Conservation (phyloP, 192 early-diverging fungal species). For the Gonapodya sp. region DNA sequence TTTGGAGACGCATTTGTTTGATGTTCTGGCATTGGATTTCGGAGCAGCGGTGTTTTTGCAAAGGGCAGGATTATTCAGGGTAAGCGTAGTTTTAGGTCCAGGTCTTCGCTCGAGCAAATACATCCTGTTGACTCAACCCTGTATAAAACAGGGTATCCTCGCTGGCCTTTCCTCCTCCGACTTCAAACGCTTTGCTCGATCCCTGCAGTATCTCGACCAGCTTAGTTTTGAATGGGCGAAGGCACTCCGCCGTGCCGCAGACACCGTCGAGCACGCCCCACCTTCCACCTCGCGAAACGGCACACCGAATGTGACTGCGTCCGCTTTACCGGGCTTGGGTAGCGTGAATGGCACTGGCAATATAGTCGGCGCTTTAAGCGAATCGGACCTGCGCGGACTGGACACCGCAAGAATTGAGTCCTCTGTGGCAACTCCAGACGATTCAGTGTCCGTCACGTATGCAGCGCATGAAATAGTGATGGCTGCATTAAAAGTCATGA, state of each 20-base stretch:
- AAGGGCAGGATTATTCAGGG: neutral
- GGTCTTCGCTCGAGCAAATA: neutral
- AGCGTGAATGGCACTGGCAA: too few species aligned
- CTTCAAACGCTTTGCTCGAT: neutral
- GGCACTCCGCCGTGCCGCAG: neutral
- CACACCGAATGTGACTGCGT: neutral
- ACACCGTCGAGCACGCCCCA: neutral
- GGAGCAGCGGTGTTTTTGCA: neutral
- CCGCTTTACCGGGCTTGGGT: too few species aligned
- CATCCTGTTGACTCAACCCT: neutral
- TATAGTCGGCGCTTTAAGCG: too few species aligned
- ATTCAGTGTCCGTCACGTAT: neutral
- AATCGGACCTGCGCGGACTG: too few species aligned
- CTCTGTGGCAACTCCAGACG: neutral
- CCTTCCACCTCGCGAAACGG: neutral
- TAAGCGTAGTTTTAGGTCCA: neutral
- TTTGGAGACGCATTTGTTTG: neutral
- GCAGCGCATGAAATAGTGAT: neutral
- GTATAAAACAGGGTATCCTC: neutral
- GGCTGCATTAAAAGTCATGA: neutral
- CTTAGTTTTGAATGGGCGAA: neutral
- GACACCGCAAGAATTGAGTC: neutral
- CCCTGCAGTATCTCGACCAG: neutral
- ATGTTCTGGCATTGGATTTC: neutral
- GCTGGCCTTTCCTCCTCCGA: neutral